phyloP scores from a whole-genome alignment of 202 grass and related monocot species.

The Cymbopogon flexuosus region DNA sequence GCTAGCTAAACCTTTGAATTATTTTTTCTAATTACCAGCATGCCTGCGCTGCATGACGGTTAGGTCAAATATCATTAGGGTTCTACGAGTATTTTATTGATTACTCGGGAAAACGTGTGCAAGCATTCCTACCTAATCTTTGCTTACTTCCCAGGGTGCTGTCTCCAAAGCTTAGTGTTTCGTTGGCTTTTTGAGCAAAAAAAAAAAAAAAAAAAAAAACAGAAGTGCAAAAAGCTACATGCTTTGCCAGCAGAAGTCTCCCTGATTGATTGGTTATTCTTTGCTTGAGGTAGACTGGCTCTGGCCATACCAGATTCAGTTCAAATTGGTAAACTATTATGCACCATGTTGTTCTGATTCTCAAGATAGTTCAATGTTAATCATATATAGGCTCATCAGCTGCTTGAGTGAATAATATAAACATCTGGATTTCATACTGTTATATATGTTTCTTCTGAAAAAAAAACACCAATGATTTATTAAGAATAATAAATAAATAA shows the following conservation, averaged over 20 bases:
- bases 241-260: slow-evolving; percentile 38
- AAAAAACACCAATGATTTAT: not conserved
- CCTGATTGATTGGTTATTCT: slow-evolving; percentile 43
- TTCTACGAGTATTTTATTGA: slow-evolving; percentile 38
- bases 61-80: slow-evolving; percentile 66
- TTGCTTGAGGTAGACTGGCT: slow-evolving; percentile 35
- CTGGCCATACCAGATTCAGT: slow-evolving; percentile 17
- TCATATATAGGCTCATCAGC: not conserved
- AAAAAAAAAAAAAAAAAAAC: slow-evolving; percentile 33
- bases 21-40: slow-evolving; percentile 25
- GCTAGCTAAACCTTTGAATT: slow-evolving; percentile 35
- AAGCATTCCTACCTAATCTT: slow-evolving; percentile 59
- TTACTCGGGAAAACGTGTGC: slow-evolving; percentile 33
- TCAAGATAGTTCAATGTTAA: not conserved
- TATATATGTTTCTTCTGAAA: not conserved
- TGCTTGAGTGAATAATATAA: slow-evolving; percentile 12
- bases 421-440: not conserved
- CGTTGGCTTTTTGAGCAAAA: slow-evolving; percentile 20
- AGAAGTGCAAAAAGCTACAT: slow-evolving; percentile 40
- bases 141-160: slow-evolving; percentile 81
- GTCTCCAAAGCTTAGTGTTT: slow-evolving; percentile 68
- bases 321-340: slow-evolving; percentile 24
- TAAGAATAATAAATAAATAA: not conserved
- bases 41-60: slow-evolving; percentile 18
- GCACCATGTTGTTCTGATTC: not conserved